Evolutionary conservation across 1,139 yeast genomes (phyloP), one percentile per base, ranked within the genome.

Genomic region (Lodderomyces margitis): DNA sequence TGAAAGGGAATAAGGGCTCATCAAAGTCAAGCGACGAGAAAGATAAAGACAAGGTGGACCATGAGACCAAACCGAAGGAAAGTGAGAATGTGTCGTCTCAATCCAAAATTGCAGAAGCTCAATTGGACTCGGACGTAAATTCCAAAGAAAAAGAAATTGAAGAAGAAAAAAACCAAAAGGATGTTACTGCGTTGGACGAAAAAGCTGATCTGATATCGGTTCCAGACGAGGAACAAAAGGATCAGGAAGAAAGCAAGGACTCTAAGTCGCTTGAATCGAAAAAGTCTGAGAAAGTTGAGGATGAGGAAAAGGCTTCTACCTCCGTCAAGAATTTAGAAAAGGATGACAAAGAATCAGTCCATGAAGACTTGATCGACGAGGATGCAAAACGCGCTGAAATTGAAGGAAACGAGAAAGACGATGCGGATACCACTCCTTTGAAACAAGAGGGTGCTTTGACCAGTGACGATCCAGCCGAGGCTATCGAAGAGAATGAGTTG

Each of bases 391-490:
- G 21, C 9, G 41, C 46, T 5, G 36, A 41, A 21, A 3, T 19
- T 10, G 38, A 40, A 7, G 32, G 39, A 15, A 45, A 75, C 44
- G 75, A 64, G 44, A 69, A 68, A 55, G 69, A 70, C 52, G 74
- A 70, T 51, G 69, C 75, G 16, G 60, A 69, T 46, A 63, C 74
- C 1, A 57, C 58, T 5, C 70, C 60, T 39, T 63, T 72, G 48
- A 64, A 54, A 16, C 59, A 59, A 39, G 77, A 70, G 49, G 78
- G 78, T 21, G 78, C 75, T 2, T 61, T 72, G 45, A 61, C 70
- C n/a, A 62, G 62, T 40, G 77, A 71, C 43, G 78, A 73, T 45
- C 75, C 76, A 2, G 69, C 66, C 49, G 61, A 63, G n/a, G 60
- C 60, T 12, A 36, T 46, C 24, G 45, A 42, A 21, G 40, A 43